These are phyloP conservation scores for Coemansia sp. DNA, from an alignment of 192 early-diverging fungal species.

Conservation along the genomic window DNA sequence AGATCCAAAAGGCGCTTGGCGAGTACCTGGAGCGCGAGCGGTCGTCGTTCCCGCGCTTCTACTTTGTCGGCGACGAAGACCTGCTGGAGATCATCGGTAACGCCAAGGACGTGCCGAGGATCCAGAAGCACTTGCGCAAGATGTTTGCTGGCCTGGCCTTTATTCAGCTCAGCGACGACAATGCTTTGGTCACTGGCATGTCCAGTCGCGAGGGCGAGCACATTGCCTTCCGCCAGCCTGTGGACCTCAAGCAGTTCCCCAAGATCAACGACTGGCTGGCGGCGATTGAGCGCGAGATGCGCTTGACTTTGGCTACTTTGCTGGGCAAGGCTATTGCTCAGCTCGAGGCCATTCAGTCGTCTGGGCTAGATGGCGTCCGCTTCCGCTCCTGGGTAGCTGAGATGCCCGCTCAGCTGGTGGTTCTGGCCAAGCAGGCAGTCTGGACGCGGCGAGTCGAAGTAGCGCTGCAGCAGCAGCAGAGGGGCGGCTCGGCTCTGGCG, in stretches of 20 bases:
- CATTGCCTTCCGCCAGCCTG: constrained; percentile 74
- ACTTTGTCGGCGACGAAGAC: constrained; percentile 99
- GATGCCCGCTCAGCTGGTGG: constrained; percentile 91
- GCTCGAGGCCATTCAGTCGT: constrained; percentile 47
- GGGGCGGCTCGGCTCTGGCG: constrained; percentile 46
- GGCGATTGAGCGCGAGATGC: constrained; percentile 92
- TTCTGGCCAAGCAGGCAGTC: constrained; percentile 85
- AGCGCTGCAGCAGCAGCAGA: constrained; percentile 53
- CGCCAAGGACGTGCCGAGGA: constrained; percentile 90
- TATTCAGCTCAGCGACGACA: constrained; percentile 84
- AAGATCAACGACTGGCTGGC: constrained; percentile 99
- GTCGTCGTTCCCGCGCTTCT: constrained; percentile 97
- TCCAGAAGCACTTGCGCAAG: constrained; percentile 99
- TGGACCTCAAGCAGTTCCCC: constrained; percentile 82
- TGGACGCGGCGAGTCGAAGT: constrained; percentile 92
- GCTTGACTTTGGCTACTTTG: constrained; percentile 77
- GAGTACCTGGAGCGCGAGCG: constrained; percentile 98
- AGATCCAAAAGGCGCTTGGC: constrained; percentile 98
- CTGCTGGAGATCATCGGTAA: constrained; percentile 99
- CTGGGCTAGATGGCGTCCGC: constrained; percentile 24
- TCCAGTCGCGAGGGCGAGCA: constrained; percentile 92
- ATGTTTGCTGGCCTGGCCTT: constrained; percentile 98
- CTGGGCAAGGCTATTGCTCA: constrained; percentile 73
- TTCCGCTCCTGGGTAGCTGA: constrained; percentile 87
- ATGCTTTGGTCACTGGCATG: constrained; percentile 75